These are phyloP conservation scores for Bauhinia variegata DNA, from an alignment of 306 rosid species.

Conservation along the genomic window DNA sequence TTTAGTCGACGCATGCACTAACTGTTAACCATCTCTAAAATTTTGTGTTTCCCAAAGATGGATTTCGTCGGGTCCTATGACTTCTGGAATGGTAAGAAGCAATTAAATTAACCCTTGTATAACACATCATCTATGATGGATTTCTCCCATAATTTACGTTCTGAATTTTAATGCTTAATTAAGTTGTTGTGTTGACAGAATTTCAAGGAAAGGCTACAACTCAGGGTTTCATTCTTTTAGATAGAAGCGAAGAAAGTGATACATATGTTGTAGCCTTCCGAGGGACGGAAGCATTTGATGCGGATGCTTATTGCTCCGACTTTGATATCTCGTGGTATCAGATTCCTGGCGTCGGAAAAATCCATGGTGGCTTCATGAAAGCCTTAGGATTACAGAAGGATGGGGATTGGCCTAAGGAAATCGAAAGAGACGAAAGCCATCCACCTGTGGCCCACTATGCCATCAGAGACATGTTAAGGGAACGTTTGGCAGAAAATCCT, in stretches of 20 bases:
- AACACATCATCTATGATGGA: too few relatives aligned
- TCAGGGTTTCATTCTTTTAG: constrained; percentile 58
- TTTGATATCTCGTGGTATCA: constrained; percentile 83
- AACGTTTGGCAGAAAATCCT: constrained; percentile 37
- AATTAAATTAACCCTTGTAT: too few relatives aligned
- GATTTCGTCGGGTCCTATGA: constrained; percentile 62
- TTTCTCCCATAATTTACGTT: too few relatives aligned
- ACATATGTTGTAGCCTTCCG: constrained; percentile 73
- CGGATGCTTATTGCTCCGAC: constrained; percentile 83
- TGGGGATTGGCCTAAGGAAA: constrained; percentile 58
- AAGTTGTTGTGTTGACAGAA: constrained; percentile 38
- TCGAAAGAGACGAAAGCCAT: constrained; percentile 32
- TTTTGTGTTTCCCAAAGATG: constrained; percentile 51
- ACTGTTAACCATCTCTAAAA: not conserved
- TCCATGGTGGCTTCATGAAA: constrained; percentile 86
- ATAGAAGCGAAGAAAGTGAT: constrained; percentile 47
- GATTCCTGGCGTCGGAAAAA: constrained; percentile 51
- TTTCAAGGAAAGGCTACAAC: constrained; percentile 67
- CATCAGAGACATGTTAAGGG: constrained; percentile 45
- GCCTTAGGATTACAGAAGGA: constrained; percentile 66
- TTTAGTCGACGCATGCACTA: too few relatives aligned
- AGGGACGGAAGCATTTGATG: constrained; percentile 77
- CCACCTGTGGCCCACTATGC: constrained; percentile 59
- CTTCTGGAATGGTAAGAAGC: constrained; percentile 74
- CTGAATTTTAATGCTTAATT: not conserved